These are phyloP conservation scores for Nitzschia sp. DNA, from an alignment of 108 stramenopile genomes.

Conservation along the genomic window DNA sequence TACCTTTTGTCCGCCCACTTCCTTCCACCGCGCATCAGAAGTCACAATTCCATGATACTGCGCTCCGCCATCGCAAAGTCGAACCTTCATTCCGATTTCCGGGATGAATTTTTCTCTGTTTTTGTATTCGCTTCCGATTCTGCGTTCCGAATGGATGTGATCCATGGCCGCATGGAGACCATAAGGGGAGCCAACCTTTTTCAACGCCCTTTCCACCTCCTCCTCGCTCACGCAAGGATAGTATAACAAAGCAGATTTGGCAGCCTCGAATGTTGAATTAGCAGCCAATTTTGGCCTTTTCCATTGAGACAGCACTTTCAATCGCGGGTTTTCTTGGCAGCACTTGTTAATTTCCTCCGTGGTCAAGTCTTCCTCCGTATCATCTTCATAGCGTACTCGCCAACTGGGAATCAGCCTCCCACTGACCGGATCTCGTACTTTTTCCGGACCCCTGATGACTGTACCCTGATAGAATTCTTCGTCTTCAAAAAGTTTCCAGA, in stretches of 20 bases:
- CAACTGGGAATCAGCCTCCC: background rate
- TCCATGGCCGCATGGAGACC: conserved; percentile 11
- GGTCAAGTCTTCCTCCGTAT: background rate
- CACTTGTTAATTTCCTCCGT: background rate
- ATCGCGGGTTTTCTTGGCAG: background rate
- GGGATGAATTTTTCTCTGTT: background rate
- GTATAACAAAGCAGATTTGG: background rate
- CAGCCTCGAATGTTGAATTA: background rate
- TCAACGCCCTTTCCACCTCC: background rate
- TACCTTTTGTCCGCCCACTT: background rate
- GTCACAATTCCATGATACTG: background rate
- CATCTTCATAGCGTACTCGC: background rate
- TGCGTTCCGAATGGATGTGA: conserved; percentile 9
- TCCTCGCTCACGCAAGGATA: conserved; percentile 22
- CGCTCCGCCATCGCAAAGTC: background rate
- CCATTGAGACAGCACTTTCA: no score
- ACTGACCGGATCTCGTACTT: no score
- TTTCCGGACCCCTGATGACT: background rate
- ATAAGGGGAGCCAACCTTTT: conserved; percentile 6
- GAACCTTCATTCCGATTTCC: background rate
- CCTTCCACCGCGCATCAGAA: background rate
- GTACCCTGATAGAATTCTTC: background rate
- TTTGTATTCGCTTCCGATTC: background rate
- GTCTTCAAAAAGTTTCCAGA: background rate
- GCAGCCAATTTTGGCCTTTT: background rate